Evolutionary conservation across 371 early-diverging fungal species (phyloP).

Genomic region (Capillidium rhysosporum): DNA sequence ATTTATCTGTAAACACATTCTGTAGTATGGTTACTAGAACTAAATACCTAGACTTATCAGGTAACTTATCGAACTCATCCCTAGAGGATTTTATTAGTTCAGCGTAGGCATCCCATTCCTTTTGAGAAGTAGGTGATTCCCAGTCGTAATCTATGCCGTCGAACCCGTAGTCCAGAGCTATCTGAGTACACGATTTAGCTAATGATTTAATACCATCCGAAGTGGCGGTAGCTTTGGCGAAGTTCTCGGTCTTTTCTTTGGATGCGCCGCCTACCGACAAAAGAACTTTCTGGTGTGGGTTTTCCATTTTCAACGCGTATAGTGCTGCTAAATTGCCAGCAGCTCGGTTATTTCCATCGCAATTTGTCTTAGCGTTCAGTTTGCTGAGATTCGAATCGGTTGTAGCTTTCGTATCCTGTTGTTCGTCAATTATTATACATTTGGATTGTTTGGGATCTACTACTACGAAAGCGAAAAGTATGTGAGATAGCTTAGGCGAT

Average conservation of each 20-base stretch:
- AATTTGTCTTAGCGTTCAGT: neutral
- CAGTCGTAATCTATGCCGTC: constrained; percentile 4
- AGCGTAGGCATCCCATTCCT: neutral
- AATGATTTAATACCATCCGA: neutral
- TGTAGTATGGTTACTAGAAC: neutral
- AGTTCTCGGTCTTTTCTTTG: neutral
- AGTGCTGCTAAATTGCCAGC: neutral
- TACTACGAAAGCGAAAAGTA: neutral
- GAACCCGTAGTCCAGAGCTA: constrained; percentile 2
- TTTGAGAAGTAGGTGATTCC: neutral
- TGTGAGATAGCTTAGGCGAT: neutral
- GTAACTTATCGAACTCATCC: neutral
- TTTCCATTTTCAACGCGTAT: neutral
- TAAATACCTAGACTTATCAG: neutral
- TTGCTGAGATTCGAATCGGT: neutral
- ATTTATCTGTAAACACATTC: neutral
- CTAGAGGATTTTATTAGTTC: neutral
- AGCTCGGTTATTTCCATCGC: neutral
- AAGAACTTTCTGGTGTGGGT: neutral
- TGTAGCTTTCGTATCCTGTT: neutral
- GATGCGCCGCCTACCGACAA: neutral
- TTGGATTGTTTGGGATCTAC: neutral
- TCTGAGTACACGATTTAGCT: neutral
- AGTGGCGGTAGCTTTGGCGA: neutral
- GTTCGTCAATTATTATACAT: neutral